Conservation (phyloP, 2,329 filamentous ascomycete genomes). For the Colletotrichum navitas region DNA sequence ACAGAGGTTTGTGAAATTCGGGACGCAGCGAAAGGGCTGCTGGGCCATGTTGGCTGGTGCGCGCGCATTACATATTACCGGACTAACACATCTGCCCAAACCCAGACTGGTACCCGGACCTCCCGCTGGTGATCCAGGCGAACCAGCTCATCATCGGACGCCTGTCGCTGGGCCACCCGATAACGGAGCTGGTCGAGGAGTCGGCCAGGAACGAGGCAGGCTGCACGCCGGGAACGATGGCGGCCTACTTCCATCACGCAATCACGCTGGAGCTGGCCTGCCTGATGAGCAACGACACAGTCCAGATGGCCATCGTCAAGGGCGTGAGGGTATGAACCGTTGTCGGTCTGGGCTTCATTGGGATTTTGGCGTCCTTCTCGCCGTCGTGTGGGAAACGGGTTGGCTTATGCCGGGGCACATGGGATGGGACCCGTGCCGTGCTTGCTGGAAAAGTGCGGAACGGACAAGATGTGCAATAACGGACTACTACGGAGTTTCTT, state of each 20-base stretch:
- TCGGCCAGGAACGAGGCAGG: constrained; percentile 35
- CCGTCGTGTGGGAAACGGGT: background rate
- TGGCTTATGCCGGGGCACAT: background rate
- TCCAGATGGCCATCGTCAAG: constrained; percentile 38
- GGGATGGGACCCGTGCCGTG: background rate
- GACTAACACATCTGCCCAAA: background rate
- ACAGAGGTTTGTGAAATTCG: constrained; percentile 29
- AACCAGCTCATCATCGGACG: constrained; percentile 40
- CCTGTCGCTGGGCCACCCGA: constrained; percentile 26
- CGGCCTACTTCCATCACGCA: constrained; percentile 37
- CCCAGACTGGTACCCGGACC: constrained; percentile 38
- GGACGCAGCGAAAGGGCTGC: background rate
- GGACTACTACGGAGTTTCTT: background rate
- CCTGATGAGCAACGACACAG: constrained; percentile 35
- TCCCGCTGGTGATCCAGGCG: constrained; percentile 38
- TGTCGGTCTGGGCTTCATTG: background rate
- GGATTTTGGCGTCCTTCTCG: constrained; percentile 9
- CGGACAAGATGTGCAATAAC: background rate
- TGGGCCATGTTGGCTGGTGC: no score
- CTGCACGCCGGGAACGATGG: constrained; percentile 36
- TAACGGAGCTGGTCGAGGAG: constrained; percentile 33
- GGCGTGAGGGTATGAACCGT: constrained; percentile 27
- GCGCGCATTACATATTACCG: no score
- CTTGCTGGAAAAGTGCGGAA: background rate
- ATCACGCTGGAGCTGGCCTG: constrained; percentile 39